Evolutionary conservation across 1,139 yeast genomes (phyloP).

Genomic region (Pichia sp.): DNA sequence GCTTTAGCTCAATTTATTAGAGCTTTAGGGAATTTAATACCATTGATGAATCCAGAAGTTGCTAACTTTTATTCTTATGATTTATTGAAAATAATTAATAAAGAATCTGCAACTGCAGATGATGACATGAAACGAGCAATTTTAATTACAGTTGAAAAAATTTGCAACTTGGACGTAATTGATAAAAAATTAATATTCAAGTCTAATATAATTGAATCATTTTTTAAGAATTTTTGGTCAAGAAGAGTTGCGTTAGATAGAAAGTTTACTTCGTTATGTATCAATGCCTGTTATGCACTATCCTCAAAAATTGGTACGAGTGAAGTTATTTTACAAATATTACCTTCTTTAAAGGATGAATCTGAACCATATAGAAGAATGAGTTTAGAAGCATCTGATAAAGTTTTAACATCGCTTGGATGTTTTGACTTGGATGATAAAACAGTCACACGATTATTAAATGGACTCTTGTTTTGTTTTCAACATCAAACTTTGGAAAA

Average conservation of each 20-base stretch:
- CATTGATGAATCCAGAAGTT: constrained; percentile 81
- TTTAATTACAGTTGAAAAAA: constrained; percentile 53
- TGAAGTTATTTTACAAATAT: constrained; percentile 51
- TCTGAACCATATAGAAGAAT: constrained; percentile 73
- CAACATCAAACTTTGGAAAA: constrained; percentile 53
- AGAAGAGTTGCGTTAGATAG: constrained; percentile 60
- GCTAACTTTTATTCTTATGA: constrained; percentile 75
- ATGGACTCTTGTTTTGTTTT: constrained; percentile 77
- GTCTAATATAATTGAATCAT: constrained; percentile 49
- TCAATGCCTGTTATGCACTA: constrained; percentile 65
- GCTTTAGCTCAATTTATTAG: constrained; percentile 69
- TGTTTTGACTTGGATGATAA: constrained; percentile 49
- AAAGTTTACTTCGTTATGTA: constrained; percentile 52
- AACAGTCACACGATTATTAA: constrained; percentile 64
- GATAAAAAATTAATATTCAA: constrained; percentile 40
- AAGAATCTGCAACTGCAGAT: constrained; percentile 79
- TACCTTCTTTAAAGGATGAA: constrained; percentile 67
- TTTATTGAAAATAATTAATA: constrained; percentile 54
- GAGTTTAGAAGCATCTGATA: constrained; percentile 67
- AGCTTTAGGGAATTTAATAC: constrained; percentile 75
- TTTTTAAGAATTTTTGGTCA: constrained; percentile 74
- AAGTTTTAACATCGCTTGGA: constrained; percentile 41
- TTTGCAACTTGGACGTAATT: constrained; percentile 47
- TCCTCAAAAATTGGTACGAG: constrained; percentile 65
- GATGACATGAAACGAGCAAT: constrained; percentile 84